Percentiles rank a stretch among this genome's conserved stretches.
Evolutionary conservation across 139 green algal species (phyloP).

Genomic region (Tetradesmus obliquus): DNA sequence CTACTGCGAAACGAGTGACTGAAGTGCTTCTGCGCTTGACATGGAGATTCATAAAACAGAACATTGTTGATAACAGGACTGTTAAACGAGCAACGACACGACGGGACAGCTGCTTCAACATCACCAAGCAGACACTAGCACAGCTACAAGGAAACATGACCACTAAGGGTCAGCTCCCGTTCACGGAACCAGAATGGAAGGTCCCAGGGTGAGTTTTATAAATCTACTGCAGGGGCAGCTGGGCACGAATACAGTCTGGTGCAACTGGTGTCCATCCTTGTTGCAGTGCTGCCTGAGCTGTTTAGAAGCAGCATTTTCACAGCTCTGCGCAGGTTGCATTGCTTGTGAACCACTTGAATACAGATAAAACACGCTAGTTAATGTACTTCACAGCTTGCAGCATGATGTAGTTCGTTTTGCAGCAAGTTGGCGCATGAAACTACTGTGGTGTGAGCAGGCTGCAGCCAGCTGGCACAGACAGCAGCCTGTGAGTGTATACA

Average conservation of each 20-base stretch:
- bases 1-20: background rate
- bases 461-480: too few species aligned
- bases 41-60: background rate
- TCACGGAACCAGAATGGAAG: conserved; percentile 69
- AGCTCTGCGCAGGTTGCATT: background rate
- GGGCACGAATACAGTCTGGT: too few species aligned
- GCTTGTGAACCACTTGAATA: background rate
- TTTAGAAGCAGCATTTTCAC: background rate
- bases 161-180: conserved; percentile 47
- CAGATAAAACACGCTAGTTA: background rate
- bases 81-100: background rate
- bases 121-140: background rate
- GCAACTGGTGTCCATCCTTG: background rate
- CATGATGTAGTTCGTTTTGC: background rate
- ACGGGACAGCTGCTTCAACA: background rate
- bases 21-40: background rate
- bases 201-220: conserved; percentile 64
- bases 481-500: too few species aligned
- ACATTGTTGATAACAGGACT: background rate
- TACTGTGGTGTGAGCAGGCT: too few species aligned
- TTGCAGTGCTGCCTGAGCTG: background rate
- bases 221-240: background rate
- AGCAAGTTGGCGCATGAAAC: background rate
- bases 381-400: background rate
- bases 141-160: background rate